Evolutionary conservation across 305 asterid species (phyloP), one percentile per base, ranked within the genome.

Genomic region (Galium porrigens): DNA sequence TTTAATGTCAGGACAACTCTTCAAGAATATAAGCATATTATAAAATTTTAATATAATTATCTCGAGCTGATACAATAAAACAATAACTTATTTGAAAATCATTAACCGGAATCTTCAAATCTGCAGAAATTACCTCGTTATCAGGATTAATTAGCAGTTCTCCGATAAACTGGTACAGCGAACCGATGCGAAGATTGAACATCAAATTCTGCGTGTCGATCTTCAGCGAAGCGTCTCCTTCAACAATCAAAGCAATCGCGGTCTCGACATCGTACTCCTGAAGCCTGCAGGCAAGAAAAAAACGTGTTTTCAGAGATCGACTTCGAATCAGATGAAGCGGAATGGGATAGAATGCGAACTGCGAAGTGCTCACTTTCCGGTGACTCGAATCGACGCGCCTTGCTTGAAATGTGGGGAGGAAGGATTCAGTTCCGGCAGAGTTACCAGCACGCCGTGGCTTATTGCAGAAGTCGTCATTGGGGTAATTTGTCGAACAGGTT

Each of bases 91-190:
- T 44, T 44, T 5, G 51, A 44, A 44, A 2, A 15, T 46, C 3
- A 46, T 46, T 11, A 42, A 42, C 3, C 48, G 48, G 48, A 46
- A 46, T 3, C 18, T 14, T 46, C 52, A 46, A 3, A 46, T 46
- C 52, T 46, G 52, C 52, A 46, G 52, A 46, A 46, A 46, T 20
- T 73, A 91, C 99, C 94, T 92, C 85, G 60, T 79, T 67, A 61
- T 37, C 33, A 67, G 91, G 81, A 22, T 82, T 81, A 37, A 89
- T 74, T 41, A 77, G 81, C 63, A 92, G 79, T 75, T 92, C 99
- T 41, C 98, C 99, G 27, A 92, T 89, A 78, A 92, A 92, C 74
- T 92, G 97, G 74, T 85, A 89, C 66, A 83, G 69, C 5, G 95
- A 89, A 53, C 95, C 95, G 27, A 65, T 7, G 27, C 86, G 86